Evolutionary conservation across 1,284 basidiomycete species (phyloP), one percentile per base, ranked within the genome.

Genomic region (Schizophyllum commune): DNA sequence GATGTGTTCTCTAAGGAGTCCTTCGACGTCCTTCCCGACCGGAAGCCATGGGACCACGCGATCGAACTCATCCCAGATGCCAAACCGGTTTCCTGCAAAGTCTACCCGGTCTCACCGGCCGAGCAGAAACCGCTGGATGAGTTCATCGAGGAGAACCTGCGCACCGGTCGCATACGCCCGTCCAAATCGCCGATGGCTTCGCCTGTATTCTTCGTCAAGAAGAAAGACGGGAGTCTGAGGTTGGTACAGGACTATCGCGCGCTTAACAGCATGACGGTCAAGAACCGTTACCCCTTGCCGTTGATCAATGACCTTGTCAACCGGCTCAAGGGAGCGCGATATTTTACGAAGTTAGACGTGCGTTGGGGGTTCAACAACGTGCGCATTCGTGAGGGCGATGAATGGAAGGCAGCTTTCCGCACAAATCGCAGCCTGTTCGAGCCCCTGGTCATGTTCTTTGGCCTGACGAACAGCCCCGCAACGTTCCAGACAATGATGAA

Each of bases 201-300:
- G 0, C 72, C 74, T 0, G 65, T 78, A 55, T 72, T 80, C 27
- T 79, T 79, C 61, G 68, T 77, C n/a, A 72, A 72, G 57, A 80
- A 80, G 68, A 77, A 78, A 63, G 76, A 79, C 63, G 74, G 74
- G 4, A 59, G 62, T 0, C 65, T 77, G 0, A 63, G 74, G 5
- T 65, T 68, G 67, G 33, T 68, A 5, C 70, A 72, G 57, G 75
- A 80, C 60, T 79, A 79, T 62, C 61, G 71, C 0, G 62, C 65
- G 6, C 63, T 79, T 11, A 80, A 79, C 63, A 57, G 60, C 0
- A 67, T 72, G 34, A 79, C 72, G 0, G 62, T 72, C 15, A 76
- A 75, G 60, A 73, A 76, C 60, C 58, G 63, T 1, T 74, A 75
- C 57, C 75, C 74, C 0, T 56, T 79, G 0, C 68, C 70, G 27